phyloP scores from a whole-genome alignment of 192 early-diverging fungal species.

The Backusella tarrabulga region DNA sequence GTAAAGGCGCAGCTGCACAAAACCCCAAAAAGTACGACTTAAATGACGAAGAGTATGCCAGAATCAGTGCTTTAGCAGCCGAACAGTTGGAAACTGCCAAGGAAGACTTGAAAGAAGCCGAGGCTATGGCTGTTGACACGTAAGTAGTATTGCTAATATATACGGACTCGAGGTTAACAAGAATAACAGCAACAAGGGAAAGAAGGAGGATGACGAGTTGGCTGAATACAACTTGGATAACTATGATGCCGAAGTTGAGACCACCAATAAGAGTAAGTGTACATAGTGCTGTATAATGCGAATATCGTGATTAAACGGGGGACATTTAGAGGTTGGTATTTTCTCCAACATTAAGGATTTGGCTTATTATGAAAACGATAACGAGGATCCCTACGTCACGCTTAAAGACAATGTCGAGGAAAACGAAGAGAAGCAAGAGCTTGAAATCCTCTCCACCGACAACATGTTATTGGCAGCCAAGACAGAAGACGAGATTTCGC shows the following conservation, averaged over 20 bases:
- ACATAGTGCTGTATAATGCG: background rate
- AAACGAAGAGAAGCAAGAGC: slow-evolving; percentile 64
- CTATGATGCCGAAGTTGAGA: slow-evolving; percentile 83
- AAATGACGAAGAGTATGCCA: slow-evolving; percentile 85
- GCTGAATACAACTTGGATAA: slow-evolving; percentile 89
- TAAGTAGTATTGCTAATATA: background rate
- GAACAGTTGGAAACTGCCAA: slow-evolving; percentile 64
- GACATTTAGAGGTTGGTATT: slow-evolving; percentile 53
- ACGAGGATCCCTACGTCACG: slow-evolving; percentile 86
- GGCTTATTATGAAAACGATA: slow-evolving; percentile 77
- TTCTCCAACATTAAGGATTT: slow-evolving; percentile 88
- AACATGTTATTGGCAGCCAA: slow-evolving; percentile 89
- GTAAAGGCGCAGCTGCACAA: slow-evolving; percentile 86
- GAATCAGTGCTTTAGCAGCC: slow-evolving; percentile 71
- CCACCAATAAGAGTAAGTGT: slow-evolving; percentile 35
- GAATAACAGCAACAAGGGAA: slow-evolving; percentile 5
- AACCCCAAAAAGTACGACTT: slow-evolving; percentile 79
- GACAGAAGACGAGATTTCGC: slow-evolving; percentile 97
- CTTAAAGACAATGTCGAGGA: slow-evolving; percentile 76
- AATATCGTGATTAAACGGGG: background rate
- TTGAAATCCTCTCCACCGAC: slow-evolving; percentile 70
- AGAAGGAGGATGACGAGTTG: slow-evolving; percentile 59
- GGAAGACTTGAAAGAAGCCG: slow-evolving; percentile 53
- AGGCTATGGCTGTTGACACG: slow-evolving; percentile 41
- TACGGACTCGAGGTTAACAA: background rate